Conservation (phyloP, 805 yeast species). For the Nematodospora valgi region DNA sequence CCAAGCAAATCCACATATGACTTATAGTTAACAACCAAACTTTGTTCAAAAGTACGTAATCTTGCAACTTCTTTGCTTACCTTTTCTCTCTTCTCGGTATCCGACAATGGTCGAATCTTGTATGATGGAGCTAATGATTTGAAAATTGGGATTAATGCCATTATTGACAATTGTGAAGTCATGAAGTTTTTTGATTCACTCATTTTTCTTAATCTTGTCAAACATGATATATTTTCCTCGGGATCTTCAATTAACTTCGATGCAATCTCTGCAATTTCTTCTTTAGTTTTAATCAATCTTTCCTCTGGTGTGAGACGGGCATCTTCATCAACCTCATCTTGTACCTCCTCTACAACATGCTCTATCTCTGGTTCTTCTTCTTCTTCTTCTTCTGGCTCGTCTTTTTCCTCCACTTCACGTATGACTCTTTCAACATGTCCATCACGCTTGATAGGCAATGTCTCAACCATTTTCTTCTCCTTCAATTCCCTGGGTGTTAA, state of each 20-base stretch:
- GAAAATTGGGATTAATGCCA: conserved; percentile 81
- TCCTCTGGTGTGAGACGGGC: conserved; percentile 50
- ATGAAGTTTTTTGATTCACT: conserved; percentile 62
- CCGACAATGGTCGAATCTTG: conserved; percentile 78
- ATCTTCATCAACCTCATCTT: conserved; percentile 40
- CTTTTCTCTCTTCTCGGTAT: conserved; percentile 74
- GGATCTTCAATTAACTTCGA: conserved; percentile 81
- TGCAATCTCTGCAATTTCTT: conserved; percentile 79
- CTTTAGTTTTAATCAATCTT: conserved; percentile 61
- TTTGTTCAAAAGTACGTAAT: conserved; percentile 77
- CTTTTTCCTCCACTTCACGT: conserved; percentile 27
- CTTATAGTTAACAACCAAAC: conserved; percentile 65
- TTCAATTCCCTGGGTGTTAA: conserved; percentile 57
- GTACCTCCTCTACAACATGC: conserved; percentile 12
- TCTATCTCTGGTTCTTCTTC: conserved; percentile 10
- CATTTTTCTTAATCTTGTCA: conserved; percentile 69
- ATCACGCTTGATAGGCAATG: conserved; percentile 75
- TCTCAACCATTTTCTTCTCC: conserved; percentile 52
- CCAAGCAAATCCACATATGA: conserved; percentile 58
- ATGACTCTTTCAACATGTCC: conserved; percentile 73
- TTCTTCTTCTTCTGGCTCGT: conserved; percentile 19
- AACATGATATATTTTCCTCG: conserved; percentile 68
- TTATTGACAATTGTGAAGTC: conserved; percentile 65
- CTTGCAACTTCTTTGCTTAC: conserved; percentile 80
- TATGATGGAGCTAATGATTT: conserved; percentile 86